phyloP scores from a whole-genome alignment of 805 yeast species.

The Yarrowia bubula region DNA sequence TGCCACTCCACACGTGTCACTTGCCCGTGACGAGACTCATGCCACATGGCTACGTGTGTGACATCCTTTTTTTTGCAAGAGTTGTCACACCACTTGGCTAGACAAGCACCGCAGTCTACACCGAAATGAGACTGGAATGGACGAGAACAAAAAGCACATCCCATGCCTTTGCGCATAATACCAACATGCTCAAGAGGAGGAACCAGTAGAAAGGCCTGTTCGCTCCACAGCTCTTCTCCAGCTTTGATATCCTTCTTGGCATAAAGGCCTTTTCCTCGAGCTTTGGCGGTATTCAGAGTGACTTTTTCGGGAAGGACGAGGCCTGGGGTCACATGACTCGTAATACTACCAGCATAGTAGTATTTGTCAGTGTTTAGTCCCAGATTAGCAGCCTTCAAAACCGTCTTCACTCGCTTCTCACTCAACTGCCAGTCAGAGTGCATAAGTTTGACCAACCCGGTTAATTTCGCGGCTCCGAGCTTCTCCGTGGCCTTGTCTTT shows the following conservation, averaged over 20 bases:
- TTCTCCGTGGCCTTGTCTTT: constrained; percentile 62
- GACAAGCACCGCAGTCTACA: constrained; percentile 27
- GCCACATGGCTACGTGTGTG: constrained; percentile 58
- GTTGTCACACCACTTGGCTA: constrained; percentile 20
- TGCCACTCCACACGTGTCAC: constrained; percentile 45
- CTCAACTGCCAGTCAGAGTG: constrained; percentile 65
- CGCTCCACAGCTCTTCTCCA: constrained; percentile 62
- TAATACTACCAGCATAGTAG: constrained; percentile 55
- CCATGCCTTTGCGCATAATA: constrained; percentile 58
- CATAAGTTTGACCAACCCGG: constrained; percentile 48
- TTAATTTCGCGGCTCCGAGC: constrained; percentile 55
- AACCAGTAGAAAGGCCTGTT: constrained; percentile 56
- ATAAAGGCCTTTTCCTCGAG: constrained; percentile 61
- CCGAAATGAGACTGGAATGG: constrained; percentile 47
- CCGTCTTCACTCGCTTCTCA: constrained; percentile 53
- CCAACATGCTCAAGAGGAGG: constrained; percentile 68
- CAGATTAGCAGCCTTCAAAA: constrained; percentile 58
- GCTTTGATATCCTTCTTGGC: constrained; percentile 49
- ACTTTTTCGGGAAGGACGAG: constrained; percentile 43
- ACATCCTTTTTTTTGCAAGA: constrained; percentile 41
- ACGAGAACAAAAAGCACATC: constrained; percentile 72
- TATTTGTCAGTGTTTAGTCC: constrained; percentile 45
- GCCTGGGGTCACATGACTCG: constrained; percentile 50
- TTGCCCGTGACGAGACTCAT: constrained; percentile 44
- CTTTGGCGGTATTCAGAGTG: constrained; percentile 49